Conservation (phyloP, 108 stramenopile genomes). For the Bacterosira constricta region DNA sequence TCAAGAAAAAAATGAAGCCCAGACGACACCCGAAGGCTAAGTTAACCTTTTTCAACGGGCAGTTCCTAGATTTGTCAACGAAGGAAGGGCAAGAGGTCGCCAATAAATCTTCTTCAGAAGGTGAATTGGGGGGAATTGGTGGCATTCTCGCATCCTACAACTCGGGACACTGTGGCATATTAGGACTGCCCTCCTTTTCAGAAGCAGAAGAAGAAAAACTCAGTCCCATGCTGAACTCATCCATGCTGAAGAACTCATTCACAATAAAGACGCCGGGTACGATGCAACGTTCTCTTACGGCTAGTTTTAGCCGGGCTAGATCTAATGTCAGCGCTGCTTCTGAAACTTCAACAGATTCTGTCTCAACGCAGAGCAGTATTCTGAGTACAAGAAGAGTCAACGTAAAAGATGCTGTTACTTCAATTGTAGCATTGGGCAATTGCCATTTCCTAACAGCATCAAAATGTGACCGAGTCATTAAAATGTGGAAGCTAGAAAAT, state of each 20-base stretch:
- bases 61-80: constrained; percentile 36
- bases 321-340: not conserved
- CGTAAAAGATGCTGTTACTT: constrained; percentile 18
- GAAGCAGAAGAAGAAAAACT: not conserved
- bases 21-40: constrained; percentile 13
- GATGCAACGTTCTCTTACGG: no score
- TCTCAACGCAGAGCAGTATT: not conserved
- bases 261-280: no score
- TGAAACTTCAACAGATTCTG: not conserved
- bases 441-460: constrained; percentile 44
- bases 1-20: not conserved
- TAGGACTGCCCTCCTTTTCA: not conserved
- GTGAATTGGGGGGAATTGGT: not conserved
- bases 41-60: constrained; percentile 43
- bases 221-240: no score
- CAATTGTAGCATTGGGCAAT: constrained; percentile 27
- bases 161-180: constrained; percentile 7
- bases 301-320: not conserved
- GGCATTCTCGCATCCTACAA: constrained; percentile 3
- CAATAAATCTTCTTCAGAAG: not conserved
- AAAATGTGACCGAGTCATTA: constrained; percentile 31
- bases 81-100: constrained; percentile 28
- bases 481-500: constrained; percentile 40
- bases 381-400: not conserved
- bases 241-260: no score